A percentile compares a stretch with the other conserved stretches of the same genome.
These are phyloP conservation scores for Blastocrithidia nonstop DNA, from an alignment of 208 protist species.

Conservation along the genomic window DNA sequence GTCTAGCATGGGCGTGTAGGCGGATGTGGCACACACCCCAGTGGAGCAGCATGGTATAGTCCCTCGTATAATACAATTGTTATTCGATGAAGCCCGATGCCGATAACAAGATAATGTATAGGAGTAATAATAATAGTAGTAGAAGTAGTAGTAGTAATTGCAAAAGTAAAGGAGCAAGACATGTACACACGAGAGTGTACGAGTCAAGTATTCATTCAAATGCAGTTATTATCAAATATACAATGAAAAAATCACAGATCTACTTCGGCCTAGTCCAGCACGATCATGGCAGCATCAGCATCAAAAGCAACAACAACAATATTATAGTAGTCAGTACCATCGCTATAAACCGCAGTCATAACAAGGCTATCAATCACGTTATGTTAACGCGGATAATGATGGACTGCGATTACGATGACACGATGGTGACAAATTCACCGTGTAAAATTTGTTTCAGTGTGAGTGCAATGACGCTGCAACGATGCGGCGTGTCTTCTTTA, in stretches of 20 bases:
- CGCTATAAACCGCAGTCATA: no score
- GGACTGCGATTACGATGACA: conserved; percentile 48
- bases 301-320: not conserved
- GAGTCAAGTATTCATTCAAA: conserved; percentile 43
- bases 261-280: conserved; percentile 24
- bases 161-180: not conserved
- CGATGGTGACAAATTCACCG: conserved; percentile 49
- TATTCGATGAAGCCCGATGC: conserved; percentile 54
- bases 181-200: no score
- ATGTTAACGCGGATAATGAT: conserved; percentile 1
- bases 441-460: conserved; percentile 80
- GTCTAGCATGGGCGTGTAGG: conserved; percentile 2
- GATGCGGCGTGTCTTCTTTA: conserved; percentile 64
- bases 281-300: conserved; percentile 1
- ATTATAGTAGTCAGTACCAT: no score
- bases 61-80: conserved; percentile 52
- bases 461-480: conserved; percentile 42
- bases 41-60: conserved; percentile 58
- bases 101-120: conserved; percentile 16
- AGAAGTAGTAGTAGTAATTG: not conserved
- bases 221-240: conserved; percentile 87
- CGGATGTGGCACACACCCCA: conserved; percentile 12
- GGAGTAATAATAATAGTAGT: no score
- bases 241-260: conserved; percentile 78
- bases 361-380: no score